Evolutionary conservation across 305 asterid genomes (phyloP).

Genomic region (Rubia tinctorum): DNA sequence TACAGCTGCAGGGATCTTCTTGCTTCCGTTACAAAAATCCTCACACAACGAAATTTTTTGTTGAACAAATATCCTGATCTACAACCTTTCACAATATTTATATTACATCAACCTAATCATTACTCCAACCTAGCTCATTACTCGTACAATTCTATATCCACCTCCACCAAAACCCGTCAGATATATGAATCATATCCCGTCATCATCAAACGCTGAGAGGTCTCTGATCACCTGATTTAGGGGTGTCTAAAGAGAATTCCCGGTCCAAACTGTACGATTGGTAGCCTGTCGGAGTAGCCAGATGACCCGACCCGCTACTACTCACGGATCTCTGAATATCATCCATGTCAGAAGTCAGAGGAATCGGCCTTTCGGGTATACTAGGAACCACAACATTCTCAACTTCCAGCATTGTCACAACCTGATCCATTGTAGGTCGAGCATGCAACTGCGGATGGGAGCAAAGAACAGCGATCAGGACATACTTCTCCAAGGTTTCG

Average conservation of each 20-base stretch:
- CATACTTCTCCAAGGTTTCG: conserved; percentile 38
- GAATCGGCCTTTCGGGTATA: conserved; percentile 39
- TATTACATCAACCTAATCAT: not conserved
- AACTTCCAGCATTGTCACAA: conserved; percentile 35
- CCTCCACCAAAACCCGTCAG: not conserved
- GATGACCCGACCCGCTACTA: conserved; percentile 30
- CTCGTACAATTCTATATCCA: conserved; percentile 8
- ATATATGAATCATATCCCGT: too few species aligned
- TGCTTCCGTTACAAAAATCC: not conserved
- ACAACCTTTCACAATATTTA: not conserved
- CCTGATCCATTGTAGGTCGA: conserved; percentile 45
- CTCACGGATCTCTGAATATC: conserved; percentile 38
- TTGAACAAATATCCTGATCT: not conserved
- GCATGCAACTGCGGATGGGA: conserved; percentile 42
- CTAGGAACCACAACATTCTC: conserved; percentile 31
- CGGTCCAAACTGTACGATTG: conserved; percentile 22
- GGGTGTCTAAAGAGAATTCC: not conserved
- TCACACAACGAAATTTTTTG: not conserved
- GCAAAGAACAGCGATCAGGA: conserved; percentile 37
- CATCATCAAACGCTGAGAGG: conserved; percentile 11
- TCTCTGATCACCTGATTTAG: conserved; percentile 18
- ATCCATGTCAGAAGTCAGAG: conserved; percentile 35
- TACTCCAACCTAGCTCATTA: not conserved
- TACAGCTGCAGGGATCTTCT: not conserved
- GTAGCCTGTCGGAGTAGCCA: conserved; percentile 31